These are phyloP conservation scores for Theileria orientalis DNA, from an alignment of 169 alveolate species.

Conservation along the genomic window DNA sequence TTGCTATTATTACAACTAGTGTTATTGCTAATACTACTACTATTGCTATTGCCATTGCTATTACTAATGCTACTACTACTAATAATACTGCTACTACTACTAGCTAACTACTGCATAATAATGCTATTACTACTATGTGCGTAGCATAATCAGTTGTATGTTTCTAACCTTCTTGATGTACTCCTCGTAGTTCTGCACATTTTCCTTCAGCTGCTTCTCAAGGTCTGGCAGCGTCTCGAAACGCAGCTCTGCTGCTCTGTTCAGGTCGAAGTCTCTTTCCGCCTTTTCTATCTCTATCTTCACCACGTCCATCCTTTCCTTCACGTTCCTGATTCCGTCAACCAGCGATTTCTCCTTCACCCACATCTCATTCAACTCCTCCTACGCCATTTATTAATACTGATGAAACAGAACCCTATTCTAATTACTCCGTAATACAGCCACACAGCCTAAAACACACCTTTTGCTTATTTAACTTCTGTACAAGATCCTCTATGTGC, in stretches of 20 bases:
- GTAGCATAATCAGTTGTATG: no score
- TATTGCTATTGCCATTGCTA: not conserved
- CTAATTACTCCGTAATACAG: no score
- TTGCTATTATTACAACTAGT: no score
- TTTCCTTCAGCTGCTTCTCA: constrained; percentile 73
- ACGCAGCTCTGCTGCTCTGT: constrained; percentile 86
- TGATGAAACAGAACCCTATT: no score
- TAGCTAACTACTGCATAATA: no score
- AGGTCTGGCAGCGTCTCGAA: constrained; percentile 85
- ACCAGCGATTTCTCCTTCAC: constrained; percentile 75
- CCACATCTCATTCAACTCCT: constrained; percentile 70
- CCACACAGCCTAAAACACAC: no score
- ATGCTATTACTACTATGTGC: not conserved
- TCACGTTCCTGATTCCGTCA: constrained; percentile 75
- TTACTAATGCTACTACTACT: not conserved
- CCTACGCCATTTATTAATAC: constrained; percentile 67
- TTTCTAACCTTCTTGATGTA: constrained; percentile 60
- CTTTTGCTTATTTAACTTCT: constrained; percentile 26
- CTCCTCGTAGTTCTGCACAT: constrained; percentile 65
- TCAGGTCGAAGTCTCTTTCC: constrained; percentile 79
- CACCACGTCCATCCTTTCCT: constrained; percentile 79
- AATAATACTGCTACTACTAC: no score
- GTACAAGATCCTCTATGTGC: constrained; percentile 9
- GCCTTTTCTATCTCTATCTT: constrained; percentile 82
- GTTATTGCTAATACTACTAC: no score